Evolutionary conservation across 495 filamentous ascomycete species (phyloP), one percentile per base, ranked within the genome.

Genomic region (Penicillium lagena): DNA sequence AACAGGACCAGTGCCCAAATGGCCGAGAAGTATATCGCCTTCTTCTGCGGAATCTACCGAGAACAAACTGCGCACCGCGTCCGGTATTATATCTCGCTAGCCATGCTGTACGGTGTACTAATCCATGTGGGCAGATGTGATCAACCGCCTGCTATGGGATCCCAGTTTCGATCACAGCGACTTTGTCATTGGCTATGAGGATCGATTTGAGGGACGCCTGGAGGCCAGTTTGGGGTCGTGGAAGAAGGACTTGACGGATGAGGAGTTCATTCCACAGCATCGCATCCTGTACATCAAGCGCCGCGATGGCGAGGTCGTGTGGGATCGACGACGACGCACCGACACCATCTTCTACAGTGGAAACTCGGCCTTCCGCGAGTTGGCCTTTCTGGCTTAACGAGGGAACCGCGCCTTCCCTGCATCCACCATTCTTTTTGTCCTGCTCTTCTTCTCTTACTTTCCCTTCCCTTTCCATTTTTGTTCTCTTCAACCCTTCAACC

Each of bases 221-320:
- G 86, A 90, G 61, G 77, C 80, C 42, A 55, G 66, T 7, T 61
- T 89, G 8, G 75, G 73, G 37, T 66, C 68, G 29, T 91, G 87
- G 86, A 86, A 83, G 64, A 76, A 65, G 13, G 87, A 91, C 46
- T 71, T 80, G 35, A 90, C 85, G 22, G 82, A 91, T 49, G 83
- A 91, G 51, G 87, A 90, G 48, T 91, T 89, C 54, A 90, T 91
- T 50, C 88, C 88, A 7, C 77, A 85, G 63, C 87, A 91, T 63
- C 75, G 88, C 5, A 82, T 91, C 39, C 40, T 86, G 39, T 88
- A 83, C 49, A 88, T 91, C 49, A 79, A 76, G 58, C 70, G 74
- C 51, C 58, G 59, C 7, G 64, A 76, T 45, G 70, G 65, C 10
- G 60, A 68, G 11, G 56, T 70, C 29, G 68, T 84, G 9, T 84